Percentiles rank a stretch among this genome's conserved stretches.
These are phyloP conservation scores for Aspergillus aculeatinus DNA, from an alignment of 2,329 filamentous ascomycete species.

Conservation along the genomic window DNA sequence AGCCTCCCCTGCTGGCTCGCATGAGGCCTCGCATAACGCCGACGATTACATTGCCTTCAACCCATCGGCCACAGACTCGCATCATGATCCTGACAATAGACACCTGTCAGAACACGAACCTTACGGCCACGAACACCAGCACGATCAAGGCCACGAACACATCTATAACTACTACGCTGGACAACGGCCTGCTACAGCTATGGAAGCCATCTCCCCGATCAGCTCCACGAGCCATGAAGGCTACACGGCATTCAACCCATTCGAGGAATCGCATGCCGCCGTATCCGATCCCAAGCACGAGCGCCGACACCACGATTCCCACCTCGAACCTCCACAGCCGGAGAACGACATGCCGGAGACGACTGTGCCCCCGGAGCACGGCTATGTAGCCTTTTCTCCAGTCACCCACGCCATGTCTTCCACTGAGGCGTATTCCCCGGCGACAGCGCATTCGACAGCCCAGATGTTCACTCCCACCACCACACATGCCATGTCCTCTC, in stretches of 20 bases:
- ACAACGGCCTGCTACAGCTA: not conserved
- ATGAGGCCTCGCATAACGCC: not conserved
- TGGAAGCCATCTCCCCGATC: slow-evolving; percentile 7
- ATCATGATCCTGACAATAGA: not conserved
- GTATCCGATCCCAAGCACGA: not conserved
- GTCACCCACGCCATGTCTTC: not conserved
- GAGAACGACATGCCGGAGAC: not conserved
- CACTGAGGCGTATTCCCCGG: not conserved
- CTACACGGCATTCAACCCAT: slow-evolving; percentile 6
- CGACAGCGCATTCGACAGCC: not conserved
- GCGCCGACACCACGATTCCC: not conserved
- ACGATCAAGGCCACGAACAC: not conserved
- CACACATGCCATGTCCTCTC: not conserved
- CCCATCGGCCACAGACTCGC: not conserved
- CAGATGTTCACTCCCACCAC: not conserved
- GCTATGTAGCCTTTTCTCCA: not conserved
- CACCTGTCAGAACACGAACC: slow-evolving; percentile 3
- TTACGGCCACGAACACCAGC: not conserved
- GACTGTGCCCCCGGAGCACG: not conserved
- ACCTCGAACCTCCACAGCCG: not conserved
- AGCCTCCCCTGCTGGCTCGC: not conserved
- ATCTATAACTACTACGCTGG: not conserved
- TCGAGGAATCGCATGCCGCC: not conserved
- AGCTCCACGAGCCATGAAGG: not conserved
- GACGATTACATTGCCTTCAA: not conserved